Evolutionary conservation across 139 green algal species (phyloP), one percentile per base, ranked within the genome.

Genomic region (Coelastrella sp.): DNA sequence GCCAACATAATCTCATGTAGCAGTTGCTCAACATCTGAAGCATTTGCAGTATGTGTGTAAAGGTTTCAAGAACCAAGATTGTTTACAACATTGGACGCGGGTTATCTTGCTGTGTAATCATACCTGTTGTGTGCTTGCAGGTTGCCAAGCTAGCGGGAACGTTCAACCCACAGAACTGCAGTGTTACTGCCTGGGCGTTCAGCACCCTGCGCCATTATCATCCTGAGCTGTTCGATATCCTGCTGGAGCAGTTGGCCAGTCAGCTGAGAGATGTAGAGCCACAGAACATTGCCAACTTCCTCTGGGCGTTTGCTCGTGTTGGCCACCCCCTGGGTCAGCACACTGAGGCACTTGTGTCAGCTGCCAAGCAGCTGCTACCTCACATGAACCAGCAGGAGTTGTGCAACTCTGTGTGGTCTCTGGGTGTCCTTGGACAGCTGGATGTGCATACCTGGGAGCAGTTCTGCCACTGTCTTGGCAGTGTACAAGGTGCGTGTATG

Each of bases 261-360:
- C 48, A 67, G 35, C 80, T 78, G n/a, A 21, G n/a, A 19, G n/a
- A 19, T 1, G 78, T 79, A 6, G 84, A 87, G 87, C 80, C 88
- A 4, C 90, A 93, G 79, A 89, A 91, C 78, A 27, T 92, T 21
- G 83, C 86, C 73, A 92, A 92, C 82, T 68, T 38, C 23, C 71
- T 93, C 41, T 92, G 85, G 87, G 90, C 90, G 1, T 72, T 87
- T 25, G 87, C 88, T 17, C 74, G 63, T 0, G 63, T 85, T 41
- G 80, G 76, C 6, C 68, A 88, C 73, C 75, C 81, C 45, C 62
- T 85, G 35, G 79, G 67, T 7, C 30, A 23, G 8, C 79, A 85
- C 63, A 71, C n/a, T 15, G 63, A 64, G 30, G 48, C 69, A 15
- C 53, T 91, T 74, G 40, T 83, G 38, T 35, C 40, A 3, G 66